phyloP scores from a whole-genome alignment of 192 early-diverging fungal genomes.

The Paraglomus brasilianum region DNA sequence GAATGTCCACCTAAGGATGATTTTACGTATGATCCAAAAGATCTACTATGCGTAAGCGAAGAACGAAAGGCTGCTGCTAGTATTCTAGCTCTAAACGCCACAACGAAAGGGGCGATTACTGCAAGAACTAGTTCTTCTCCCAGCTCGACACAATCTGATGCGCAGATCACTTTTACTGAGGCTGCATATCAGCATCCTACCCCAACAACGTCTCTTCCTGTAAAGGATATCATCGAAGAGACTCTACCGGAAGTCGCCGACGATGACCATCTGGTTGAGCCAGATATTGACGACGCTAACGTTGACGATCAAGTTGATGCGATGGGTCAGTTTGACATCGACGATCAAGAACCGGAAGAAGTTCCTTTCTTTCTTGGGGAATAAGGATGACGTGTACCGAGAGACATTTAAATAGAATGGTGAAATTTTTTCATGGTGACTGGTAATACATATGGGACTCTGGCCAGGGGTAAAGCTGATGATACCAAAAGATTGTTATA shows the following conservation, averaged over 20 bases:
- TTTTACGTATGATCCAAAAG: constrained; percentile 34
- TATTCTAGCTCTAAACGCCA: too few relatives aligned
- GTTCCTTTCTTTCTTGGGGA: too few relatives aligned
- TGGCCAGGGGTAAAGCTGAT: too few relatives aligned
- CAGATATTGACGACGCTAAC: constrained; percentile 11
- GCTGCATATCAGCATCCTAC: background rate
- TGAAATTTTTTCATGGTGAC: too few relatives aligned
- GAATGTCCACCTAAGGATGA: constrained; percentile 34
- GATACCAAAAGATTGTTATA: too few relatives aligned
- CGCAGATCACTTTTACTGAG: background rate
- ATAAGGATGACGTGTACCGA: too few relatives aligned
- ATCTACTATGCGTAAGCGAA: constrained; percentile 38
- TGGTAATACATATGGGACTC: too few relatives aligned
- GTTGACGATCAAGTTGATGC: background rate
- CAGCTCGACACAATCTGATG: background rate
- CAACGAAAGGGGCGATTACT: background rate
- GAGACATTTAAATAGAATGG: too few relatives aligned
- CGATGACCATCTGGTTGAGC: constrained; percentile 20
- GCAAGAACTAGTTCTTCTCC: background rate
- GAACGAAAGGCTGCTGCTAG: constrained; percentile 19
- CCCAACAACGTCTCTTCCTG: too few relatives aligned
- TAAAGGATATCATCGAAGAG: background rate
- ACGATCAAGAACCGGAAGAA: background rate
- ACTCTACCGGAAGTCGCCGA: constrained; percentile 17
- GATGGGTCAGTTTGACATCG: constrained; percentile 2